Percentiles rank a stretch among this genome's conserved stretches.
Conservation (phyloP, 1,284 basidiomycete genomes). For the Rhodotorula sp. region DNA sequence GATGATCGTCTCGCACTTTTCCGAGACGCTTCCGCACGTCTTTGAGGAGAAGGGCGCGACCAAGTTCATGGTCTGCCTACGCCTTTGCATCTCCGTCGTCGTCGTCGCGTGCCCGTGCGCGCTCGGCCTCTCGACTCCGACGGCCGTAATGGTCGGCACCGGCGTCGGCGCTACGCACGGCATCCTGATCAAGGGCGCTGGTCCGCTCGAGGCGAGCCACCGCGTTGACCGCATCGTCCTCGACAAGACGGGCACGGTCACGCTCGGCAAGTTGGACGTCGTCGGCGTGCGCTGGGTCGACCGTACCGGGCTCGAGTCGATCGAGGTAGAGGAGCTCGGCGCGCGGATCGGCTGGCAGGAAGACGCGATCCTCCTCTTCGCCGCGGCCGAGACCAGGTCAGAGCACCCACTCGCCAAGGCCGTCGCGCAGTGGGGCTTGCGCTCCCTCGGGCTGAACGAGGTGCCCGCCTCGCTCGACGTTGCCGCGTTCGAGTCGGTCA, state of each 20-base stretch:
- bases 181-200: constrained; percentile 96
- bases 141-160: constrained; percentile 99
- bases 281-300: constrained; percentile 68
- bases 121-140: constrained; percentile 91
- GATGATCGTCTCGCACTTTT: constrained; percentile 69
- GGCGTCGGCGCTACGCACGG: constrained; percentile 96
- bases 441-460: constrained; percentile 59
- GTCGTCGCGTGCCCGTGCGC: constrained; percentile 99
- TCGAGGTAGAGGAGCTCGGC: constrained; percentile 12
- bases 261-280: constrained; percentile 78
- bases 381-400: constrained; percentile 82
- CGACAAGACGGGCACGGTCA: constrained; percentile 98
- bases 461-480: constrained; percentile 56
- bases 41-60: constrained; percentile 80
- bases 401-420: constrained; percentile 97
- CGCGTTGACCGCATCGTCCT: constrained; percentile 78
- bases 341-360: constrained; percentile 31
- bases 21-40: constrained; percentile 73
- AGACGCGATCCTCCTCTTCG: constrained; percentile 61
- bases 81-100: constrained; percentile 96
- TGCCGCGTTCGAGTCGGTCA: constrained; percentile 73
- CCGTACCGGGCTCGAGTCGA: constrained; percentile 9
- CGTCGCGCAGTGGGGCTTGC: constrained; percentile 76
- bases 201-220: constrained; percentile 87
- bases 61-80: constrained; percentile 88